These are phyloP conservation scores for Pythium brassicae DNA, from an alignment of 352 stramenopile genomes.

Conservation along the genomic window DNA sequence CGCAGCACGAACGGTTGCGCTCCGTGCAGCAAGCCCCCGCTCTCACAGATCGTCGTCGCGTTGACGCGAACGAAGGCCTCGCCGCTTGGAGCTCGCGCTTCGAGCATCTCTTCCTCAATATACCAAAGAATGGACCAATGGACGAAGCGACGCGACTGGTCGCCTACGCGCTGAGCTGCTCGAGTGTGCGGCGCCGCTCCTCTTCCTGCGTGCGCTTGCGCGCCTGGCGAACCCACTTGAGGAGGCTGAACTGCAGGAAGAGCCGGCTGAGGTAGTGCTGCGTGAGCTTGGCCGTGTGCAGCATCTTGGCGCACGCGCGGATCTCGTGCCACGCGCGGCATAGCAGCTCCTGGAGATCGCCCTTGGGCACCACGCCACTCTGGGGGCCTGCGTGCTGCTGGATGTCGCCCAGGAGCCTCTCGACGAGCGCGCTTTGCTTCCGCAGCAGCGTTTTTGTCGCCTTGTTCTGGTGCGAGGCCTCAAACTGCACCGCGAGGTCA, in stretches of 20 bases:
- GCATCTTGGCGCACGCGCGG: slow-evolving; percentile 53
- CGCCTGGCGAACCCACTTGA: slow-evolving; percentile 52
- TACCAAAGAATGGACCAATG: neutral
- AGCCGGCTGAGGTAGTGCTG: slow-evolving; percentile 64
- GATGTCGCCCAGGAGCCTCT: slow-evolving; percentile 41
- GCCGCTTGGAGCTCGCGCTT: slow-evolving; percentile 19
- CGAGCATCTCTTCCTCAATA: neutral
- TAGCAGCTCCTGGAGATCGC: slow-evolving; percentile 10
- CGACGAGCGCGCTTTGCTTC: slow-evolving; percentile 50
- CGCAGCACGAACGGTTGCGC: slow-evolving; percentile 26
- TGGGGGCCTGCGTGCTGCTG: slow-evolving; percentile 13
- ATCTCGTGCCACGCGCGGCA: slow-evolving; percentile 52
- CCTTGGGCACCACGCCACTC: slow-evolving; percentile 1
- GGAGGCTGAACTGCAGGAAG: slow-evolving; percentile 53
- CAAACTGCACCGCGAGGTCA: slow-evolving; percentile 48
- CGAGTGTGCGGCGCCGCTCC: slow-evolving; percentile 15
- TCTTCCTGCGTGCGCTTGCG: slow-evolving; percentile 33
- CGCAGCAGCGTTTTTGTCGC: slow-evolving; percentile 51
- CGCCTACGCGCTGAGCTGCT: slow-evolving; percentile 12
- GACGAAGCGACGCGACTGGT: neutral
- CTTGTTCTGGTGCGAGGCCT: slow-evolving; percentile 58
- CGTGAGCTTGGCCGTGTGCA: slow-evolving; percentile 63
- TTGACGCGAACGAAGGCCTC: slow-evolving; percentile 43
- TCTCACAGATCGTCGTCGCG: slow-evolving; percentile 12
- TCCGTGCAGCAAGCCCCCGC: slow-evolving; percentile 21